Evolutionary conservation across 2,329 filamentous ascomycete genomes (phyloP), one percentile per base, ranked within the genome.

Genomic region (Cordyceps javanica): DNA sequence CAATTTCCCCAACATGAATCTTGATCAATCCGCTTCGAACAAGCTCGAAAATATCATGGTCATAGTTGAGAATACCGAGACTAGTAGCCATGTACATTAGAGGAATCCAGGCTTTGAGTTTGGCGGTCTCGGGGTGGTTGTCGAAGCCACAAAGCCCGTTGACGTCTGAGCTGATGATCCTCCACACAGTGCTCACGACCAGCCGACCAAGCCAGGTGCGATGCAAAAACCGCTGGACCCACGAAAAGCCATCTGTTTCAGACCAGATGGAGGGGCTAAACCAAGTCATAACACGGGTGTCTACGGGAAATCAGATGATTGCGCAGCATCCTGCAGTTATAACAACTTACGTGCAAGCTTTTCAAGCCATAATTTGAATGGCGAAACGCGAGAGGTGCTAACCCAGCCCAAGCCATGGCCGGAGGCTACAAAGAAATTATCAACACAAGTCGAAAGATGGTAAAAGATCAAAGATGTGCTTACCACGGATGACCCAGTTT

Each of bases 201-300:
- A 72, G 73, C 0, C 82, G 77, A 2, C 86, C 85, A 2, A 86
- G 55, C 34, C 73, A 69, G 0, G 82, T 87, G 23, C 75, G 73
- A 61, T 88, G 84, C 48, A 85, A 73, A 59, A 87, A 82, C 10
- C 69, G 66, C 3, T 83, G 77, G 2, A 82, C 73, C 11, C 71
- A 72, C 13, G 77, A 72, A 62, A 80, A 87, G 1, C 85, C 86
- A 64, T 85, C 85, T 2, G 77, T 80, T 2, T 77, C 74, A 5
- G 85, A 86, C 85, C 87, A 92, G 14, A 88, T 79, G 66, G 88
- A 91, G 0, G 89, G 89, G 53, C 82, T 86, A 69, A 92, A 84
- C 84, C 86, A 91, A 2, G 83, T 88, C 55, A 91, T 71, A 61
- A 88, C 77, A 0, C 89, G 83, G 0, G 82, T 87, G 32, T 78